Base-by-base conservation (phyloP, 192 early-diverging fungal species). In the Coemansia sp. region DNA sequence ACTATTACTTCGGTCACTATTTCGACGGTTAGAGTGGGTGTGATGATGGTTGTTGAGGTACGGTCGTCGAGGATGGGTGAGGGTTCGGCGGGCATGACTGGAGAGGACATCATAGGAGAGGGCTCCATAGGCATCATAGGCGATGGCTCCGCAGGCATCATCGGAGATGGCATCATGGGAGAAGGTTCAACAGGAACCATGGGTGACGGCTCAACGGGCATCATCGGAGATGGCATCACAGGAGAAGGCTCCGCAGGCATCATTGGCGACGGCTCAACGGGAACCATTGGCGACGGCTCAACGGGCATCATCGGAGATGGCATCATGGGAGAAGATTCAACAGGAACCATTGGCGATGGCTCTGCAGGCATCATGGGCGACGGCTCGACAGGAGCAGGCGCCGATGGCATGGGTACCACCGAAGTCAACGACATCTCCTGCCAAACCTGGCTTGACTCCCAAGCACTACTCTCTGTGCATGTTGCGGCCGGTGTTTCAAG, bases 201-300 rank as follows among this genome's bases (percentile, higher is more conserved):
- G n/a, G 36, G 36, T 18, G n/a, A 38, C 19, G 43, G 43, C n/a
- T 45, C 43, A 28, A 45, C 28, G 2, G 59, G 45, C 14, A 26
- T 46, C 3, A 45, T 54, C 8, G 38, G 18, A 0, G 55, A 29
- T 4, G 58, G 48, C 27, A 50, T 30, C 1, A 25, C 15, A 14
- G 32, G 38, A 13, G 28, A 9, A 13, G 63, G 62, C 29, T 19
- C 49, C 13, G 53, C 40, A 7, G 57, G 57, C 39, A 32, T 32
- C n/a, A n/a, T n/a, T n/a, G n/a, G n/a, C n/a, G n/a, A n/a, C n/a
- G n/a, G n/a, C n/a, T n/a, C n/a, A n/a, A n/a, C n/a, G n/a, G n/a
- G n/a, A n/a, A n/a, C n/a, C n/a, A n/a, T n/a, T n/a, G n/a, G n/a
- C n/a, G n/a, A n/a, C n/a, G 44, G 5, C 13, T 46, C 4, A 17